Base-by-base conservation (phyloP, 202 grass and related monocot species). In the Zoysia matrella region DNA sequence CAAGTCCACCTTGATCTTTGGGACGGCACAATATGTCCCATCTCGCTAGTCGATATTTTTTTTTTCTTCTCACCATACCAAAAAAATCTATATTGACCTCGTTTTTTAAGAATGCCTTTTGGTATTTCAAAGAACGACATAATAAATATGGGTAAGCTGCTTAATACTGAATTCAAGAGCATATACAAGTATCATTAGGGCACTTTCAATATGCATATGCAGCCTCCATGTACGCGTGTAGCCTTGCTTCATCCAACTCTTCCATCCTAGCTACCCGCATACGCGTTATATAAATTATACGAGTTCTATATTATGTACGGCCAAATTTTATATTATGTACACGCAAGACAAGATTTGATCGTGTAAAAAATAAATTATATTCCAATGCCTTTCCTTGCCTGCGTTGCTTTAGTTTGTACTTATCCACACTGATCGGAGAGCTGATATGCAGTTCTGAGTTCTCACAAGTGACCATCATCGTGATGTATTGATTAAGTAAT, bases 401-500 rank as follows among this genome's bases (percentile, higher is more conserved):
- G 42, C 47, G 42, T 75, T 83, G 71, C 15, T 75, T 83, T 71
- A 61, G 46, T 46, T 78, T 78, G 67, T 65, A 48, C 67, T 8
- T 60, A 85, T 85, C 60, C 60, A 60, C 16, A 14, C 13, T 71
- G 18, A 80, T 70, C 1, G 12, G 18, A 41, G 65, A 70, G 48
- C 40, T 70, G 52, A 70, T 80, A 11, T 52, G 16, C 69, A 65
- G 47, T 30, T 60, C 48, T 36, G 30, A 36, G 11, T 41, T 70
- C 66, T 70, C 5, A 22, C 45, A 68, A 47, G 57, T 14, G 36
- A 47, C 66, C 11, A 69, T 60, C 7, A 55, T 70, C 11, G 15
- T 60, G 54, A 30, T 46, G 72, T 58, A 15, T 60, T 4, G 5
- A 45, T 74, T 60, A 57, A 44, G 40, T 44, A 58, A 60, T 30